Conservation (phyloP, 306 rosid species). For the Inga laurina region DNA sequence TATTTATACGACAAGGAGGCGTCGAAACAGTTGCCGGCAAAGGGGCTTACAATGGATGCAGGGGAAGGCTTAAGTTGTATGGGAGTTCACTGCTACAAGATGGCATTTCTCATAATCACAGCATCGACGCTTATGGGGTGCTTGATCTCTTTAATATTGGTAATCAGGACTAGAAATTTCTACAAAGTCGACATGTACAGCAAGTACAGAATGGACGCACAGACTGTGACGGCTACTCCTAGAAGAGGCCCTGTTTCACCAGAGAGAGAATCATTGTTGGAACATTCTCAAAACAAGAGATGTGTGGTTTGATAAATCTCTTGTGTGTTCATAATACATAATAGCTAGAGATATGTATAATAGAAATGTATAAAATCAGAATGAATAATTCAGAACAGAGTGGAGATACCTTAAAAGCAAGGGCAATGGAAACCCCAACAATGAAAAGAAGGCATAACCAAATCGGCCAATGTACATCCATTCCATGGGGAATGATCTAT, state of each 20-base stretch:
- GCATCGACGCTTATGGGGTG: slow-evolving; percentile 46
- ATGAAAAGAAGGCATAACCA: slow-evolving; percentile 85
- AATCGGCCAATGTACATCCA: slow-evolving; percentile 76
- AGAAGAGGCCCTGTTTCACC: neutral
- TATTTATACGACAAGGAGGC: slow-evolving; percentile 61
- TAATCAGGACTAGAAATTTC: slow-evolving; percentile 55
- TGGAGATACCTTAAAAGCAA: slow-evolving; percentile 58
- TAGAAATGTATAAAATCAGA: neutral
- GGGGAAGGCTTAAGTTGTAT: slow-evolving; percentile 54
- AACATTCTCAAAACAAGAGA: neutral
- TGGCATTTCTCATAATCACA: slow-evolving; percentile 57
- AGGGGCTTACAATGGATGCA: slow-evolving; percentile 30
- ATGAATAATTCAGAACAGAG: neutral
- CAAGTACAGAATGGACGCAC: slow-evolving; percentile 45
- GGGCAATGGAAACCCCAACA: slow-evolving; percentile 72
- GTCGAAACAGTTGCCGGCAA: slow-evolving; percentile 42
- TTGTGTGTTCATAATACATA: too few species aligned
- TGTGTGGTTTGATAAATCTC: neutral
- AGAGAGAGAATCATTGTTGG: neutral
- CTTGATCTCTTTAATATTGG: slow-evolving; percentile 52
- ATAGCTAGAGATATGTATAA: too few species aligned
- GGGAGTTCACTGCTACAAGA: slow-evolving; percentile 52
- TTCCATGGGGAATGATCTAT: slow-evolving; percentile 86
- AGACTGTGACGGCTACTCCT: neutral
- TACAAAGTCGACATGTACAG: slow-evolving; percentile 59